Conservation (phyloP, 2,329 filamentous ascomycete species). For the Arthrobotrys conoides region DNA sequence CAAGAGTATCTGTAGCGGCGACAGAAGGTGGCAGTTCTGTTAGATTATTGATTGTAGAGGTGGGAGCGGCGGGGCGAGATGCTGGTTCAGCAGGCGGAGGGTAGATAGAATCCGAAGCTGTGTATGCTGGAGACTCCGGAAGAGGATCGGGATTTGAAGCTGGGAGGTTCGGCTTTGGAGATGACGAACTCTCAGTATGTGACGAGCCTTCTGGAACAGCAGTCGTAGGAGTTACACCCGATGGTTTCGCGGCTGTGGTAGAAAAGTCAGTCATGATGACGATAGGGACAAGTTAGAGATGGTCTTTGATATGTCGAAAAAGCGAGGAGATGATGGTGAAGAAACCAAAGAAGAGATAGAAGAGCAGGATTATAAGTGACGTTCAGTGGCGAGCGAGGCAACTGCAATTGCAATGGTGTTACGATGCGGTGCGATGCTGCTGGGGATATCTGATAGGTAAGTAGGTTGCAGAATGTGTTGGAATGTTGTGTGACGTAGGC, state of each 20-base stretch:
- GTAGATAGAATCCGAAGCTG: slow-evolving; percentile 46
- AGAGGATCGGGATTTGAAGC: slow-evolving; percentile 55
- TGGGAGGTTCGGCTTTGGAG: slow-evolving; percentile 48
- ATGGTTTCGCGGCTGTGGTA: slow-evolving; percentile 55
- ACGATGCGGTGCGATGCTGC: slow-evolving; percentile 25
- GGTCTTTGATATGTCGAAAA: neutral
- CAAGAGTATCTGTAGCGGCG: slow-evolving; percentile 14
- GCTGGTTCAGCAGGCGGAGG: slow-evolving; percentile 53
- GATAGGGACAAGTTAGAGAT: neutral
- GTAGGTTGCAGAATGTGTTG: slow-evolving; percentile 55
- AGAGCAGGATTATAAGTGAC: slow-evolving; percentile 23
- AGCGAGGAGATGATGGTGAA: neutral
- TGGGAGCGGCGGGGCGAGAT: slow-evolving; percentile 41
- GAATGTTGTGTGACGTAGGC: slow-evolving; percentile 59
- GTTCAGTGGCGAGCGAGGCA: slow-evolving; percentile 14
- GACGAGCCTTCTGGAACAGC: slow-evolving; percentile 38
- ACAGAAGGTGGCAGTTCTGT: slow-evolving; percentile 42
- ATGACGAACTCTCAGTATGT: slow-evolving; percentile 9
- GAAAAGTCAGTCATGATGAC: slow-evolving; percentile 40
- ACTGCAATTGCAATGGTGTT: slow-evolving; percentile 32
- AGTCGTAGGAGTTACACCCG: slow-evolving; percentile 52
- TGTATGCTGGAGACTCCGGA: slow-evolving; percentile 50
- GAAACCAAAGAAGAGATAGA: neutral
- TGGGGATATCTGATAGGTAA: slow-evolving; percentile 5
- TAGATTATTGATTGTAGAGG: slow-evolving; percentile 44